Base-by-base conservation (phyloP, 2,329 filamentous ascomycete genomes). In the Botrytis porri region DNA sequence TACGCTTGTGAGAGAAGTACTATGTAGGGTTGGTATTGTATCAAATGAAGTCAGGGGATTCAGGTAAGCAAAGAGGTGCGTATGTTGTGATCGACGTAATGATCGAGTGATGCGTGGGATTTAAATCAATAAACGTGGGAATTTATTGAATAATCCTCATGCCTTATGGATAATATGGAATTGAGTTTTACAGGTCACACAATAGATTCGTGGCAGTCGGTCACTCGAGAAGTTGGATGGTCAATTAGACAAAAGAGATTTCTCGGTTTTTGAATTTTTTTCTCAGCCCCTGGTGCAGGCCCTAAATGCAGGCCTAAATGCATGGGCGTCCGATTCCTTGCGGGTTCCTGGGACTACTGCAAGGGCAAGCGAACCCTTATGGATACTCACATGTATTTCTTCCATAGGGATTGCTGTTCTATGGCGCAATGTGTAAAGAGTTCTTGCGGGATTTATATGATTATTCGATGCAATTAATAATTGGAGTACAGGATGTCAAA, bases 291-390 rank as follows among this genome's bases (percentile, higher is more conserved):
- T 29, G 64, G 35, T n/a, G 22, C 60, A 62, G 35, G 35, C 60
- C 25, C 60, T 61, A 39, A 51, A 66, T 67, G 35, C 45, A 67
- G 32, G 45, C 63, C 43, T n/a, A 14, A n/a, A 25, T 65, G 41
- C 29, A 45, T 48, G 43, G 29, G 61, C 61, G 25, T 63, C 60
- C 22, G 60, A 39, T 25, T 62, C 37, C 60, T 62, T 61, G 59
- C 57, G 41, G 60, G 69, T 70, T 43, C 69, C 69, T 70, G 69
- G 32, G 32, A n/a, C 59, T 65, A 64, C 69, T 71, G 69, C 60
- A 71, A 65, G 69, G 69, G 69, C 70, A 41, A 65, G 70, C 39
- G 35, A 45, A 16, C 61, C 45, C 61, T 51, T 35, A 48, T 54
- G 35, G 59, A 70, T 48, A 39, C 16, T 29, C 61, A 41, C 63